Conservation (phyloP, 73 alveolate species). For the Paramecium sonneborni region DNA sequence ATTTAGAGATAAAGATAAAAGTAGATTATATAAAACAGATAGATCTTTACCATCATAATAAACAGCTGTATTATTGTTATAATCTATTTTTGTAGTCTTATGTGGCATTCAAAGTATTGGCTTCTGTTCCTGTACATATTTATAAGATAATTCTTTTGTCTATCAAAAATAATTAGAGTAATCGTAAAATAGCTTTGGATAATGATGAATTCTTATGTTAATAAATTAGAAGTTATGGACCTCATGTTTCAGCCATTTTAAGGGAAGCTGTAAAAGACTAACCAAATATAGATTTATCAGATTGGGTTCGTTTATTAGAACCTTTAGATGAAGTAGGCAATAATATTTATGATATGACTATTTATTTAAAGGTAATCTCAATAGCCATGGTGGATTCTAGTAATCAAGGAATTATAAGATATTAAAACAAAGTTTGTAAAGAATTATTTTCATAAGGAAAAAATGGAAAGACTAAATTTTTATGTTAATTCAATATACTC, state of each 20-base stretch:
- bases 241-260: constrained; percentile 1
- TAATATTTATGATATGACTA: constrained; percentile 50
- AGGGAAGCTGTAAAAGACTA: constrained; percentile 9
- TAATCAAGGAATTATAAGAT: not conserved
- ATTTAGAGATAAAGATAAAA: constrained; percentile 13
- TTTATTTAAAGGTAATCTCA: not conserved
- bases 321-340: constrained; percentile 34
- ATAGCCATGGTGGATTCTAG: constrained; percentile 40
- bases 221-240: constrained; percentile 19
- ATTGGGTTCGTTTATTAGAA: constrained; percentile 42
- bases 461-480: constrained; percentile 29
- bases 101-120: constrained; percentile 7
- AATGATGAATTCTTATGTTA: constrained; percentile 49
- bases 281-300: not conserved
- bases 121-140: not conserved
- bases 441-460: constrained; percentile 46
- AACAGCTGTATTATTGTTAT: not conserved
- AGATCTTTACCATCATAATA: not conserved
- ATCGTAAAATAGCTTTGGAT: constrained; percentile 34
- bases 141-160: not conserved
- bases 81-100: constrained; percentile 11
- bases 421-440: constrained; percentile 33
- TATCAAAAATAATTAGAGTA: not conserved
- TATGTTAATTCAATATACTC: not conserved
- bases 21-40: not conserved